These are phyloP conservation scores for Xylariaceae sp. DNA, from an alignment of 2,329 filamentous ascomycete species.

Conservation along the genomic window DNA sequence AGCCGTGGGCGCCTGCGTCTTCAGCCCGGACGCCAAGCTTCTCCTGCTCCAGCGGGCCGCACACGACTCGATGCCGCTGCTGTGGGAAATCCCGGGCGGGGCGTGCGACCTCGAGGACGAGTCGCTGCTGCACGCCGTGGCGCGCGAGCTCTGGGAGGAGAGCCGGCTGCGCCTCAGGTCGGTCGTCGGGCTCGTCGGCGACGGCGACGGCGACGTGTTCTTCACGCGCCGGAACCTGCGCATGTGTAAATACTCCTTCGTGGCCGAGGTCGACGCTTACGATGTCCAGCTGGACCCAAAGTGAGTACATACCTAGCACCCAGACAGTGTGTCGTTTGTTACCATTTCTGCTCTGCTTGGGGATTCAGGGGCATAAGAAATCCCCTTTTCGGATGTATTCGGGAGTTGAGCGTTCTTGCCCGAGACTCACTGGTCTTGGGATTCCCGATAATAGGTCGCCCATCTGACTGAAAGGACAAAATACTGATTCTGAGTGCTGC, in stretches of 20 bases:
- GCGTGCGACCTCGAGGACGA: conserved; percentile 41
- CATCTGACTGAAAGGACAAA: too few species aligned
- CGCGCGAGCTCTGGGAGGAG: conserved; percentile 48
- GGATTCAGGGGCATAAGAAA: too few species aligned
- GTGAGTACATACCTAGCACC: too few species aligned
- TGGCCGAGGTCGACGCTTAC: conserved; percentile 30
- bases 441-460: too few species aligned
- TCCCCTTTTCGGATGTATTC: too few species aligned
- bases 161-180: conserved; percentile 35
- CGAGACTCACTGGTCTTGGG: too few species aligned
- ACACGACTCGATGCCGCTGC: conserved; percentile 40
- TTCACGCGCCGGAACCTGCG: conserved; percentile 19
- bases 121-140: conserved; percentile 42
- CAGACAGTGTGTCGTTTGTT: too few species aligned
- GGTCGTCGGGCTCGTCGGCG: conserved; percentile 28
- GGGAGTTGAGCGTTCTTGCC: too few species aligned
- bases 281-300: conserved; percentile 37
- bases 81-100: conserved; percentile 48
- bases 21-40: conserved; percentile 33
- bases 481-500: too few species aligned
- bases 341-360: too few species aligned
- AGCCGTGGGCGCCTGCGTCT: conserved; percentile 36
- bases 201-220: conserved; percentile 20
- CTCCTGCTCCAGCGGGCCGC: conserved; percentile 45
- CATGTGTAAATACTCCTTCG: conserved; percentile 36